Evolutionary conservation across 768 basidiomycete genomes (phyloP), one percentile per base, ranked within the genome.

Genomic region (Hebeloma cylindrosporum): DNA sequence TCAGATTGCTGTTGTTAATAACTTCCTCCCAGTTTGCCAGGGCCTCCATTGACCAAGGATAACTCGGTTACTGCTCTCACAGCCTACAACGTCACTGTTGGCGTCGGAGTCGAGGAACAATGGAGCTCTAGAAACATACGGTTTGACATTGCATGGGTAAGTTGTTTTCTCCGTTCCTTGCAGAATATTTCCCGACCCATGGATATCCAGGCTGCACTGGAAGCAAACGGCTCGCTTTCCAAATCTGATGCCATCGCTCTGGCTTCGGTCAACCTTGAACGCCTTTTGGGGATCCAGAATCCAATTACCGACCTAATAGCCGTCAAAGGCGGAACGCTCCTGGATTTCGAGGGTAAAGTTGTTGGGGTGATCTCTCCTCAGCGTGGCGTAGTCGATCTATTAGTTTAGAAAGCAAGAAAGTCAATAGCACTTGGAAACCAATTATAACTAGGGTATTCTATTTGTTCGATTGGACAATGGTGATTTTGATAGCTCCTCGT

Each of bases 71-170:
- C 76, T 10, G 65, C 67, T 28, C 74, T 94, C 16, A 61, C 79
- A 14, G 69, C 70, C 1, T 73, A 85, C 33, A 83, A 82, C 44
- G 82, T 93, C 20, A 84, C 80, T 7, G 78, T 88, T 17, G 85
- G 77, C 8, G 58, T 88, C 40, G 85, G 83, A 7, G 69, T 80
- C 21, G 61, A 71, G 25, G 83, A 84, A 37, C 64, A 66, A 35
- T 71, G 68, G 67, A 72, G 73, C 35, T 81, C 83, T 5, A 77
- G 85, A 29, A 87, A 83, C 48, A 74, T 82, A 13, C 75, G 88
- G 6, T 84, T 88, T 50, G 88, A 93, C 52, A 66, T 78, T 39
- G 86, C 76, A 42, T 93, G 91, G 90, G 85, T 83, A 52, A 56
- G 77, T 64, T 29, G 4, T 22, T 27, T 41, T 39, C 28, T 41